Evolutionary conservation across 2,329 filamentous ascomycete species (phyloP).

Genomic region (Dactylellina leptospora): DNA sequence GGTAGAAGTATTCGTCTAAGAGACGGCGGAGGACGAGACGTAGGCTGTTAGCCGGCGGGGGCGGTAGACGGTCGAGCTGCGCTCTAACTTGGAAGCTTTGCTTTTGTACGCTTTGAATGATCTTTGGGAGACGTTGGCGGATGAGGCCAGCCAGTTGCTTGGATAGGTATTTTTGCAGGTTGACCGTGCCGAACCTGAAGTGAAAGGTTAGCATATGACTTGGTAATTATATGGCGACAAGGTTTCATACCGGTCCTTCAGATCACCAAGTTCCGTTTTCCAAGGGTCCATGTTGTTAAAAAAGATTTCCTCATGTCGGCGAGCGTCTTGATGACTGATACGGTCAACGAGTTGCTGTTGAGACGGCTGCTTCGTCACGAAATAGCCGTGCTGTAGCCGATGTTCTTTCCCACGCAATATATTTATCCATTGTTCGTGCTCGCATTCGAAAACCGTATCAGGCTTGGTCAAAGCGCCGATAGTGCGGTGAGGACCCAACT

Average conservation of each 20-base stretch:
- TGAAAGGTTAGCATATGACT: neutral
- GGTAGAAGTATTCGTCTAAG: constrained; percentile 53
- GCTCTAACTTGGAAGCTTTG: constrained; percentile 53
- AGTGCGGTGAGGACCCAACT: constrained; percentile 55
- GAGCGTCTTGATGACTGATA: constrained; percentile 54
- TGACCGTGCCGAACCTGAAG: constrained; percentile 40
- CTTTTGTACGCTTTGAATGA: constrained; percentile 54
- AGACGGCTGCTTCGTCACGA: constrained; percentile 57
- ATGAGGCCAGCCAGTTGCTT: constrained; percentile 43
- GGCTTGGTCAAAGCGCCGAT: constrained; percentile 57
- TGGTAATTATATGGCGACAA: constrained; percentile 9
- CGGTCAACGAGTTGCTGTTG: constrained; percentile 55
- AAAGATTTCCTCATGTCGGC: constrained; percentile 55
- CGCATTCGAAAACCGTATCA: constrained; percentile 55
- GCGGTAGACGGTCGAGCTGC: constrained; percentile 54
- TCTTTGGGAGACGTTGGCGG: constrained; percentile 53
- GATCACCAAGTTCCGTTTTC: constrained; percentile 54
- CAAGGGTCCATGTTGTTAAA: constrained; percentile 56
- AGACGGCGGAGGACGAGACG: constrained; percentile 54
- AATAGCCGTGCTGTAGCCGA: constrained; percentile 56
- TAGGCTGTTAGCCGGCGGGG: constrained; percentile 56
- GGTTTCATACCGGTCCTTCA: constrained; percentile 55
- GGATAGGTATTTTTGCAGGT: constrained; percentile 41
- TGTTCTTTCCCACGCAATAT: constrained; percentile 57
- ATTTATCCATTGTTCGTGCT: constrained; percentile 56